phyloP scores from a whole-genome alignment of 83 land plant species.

The Picea mariana region DNA sequence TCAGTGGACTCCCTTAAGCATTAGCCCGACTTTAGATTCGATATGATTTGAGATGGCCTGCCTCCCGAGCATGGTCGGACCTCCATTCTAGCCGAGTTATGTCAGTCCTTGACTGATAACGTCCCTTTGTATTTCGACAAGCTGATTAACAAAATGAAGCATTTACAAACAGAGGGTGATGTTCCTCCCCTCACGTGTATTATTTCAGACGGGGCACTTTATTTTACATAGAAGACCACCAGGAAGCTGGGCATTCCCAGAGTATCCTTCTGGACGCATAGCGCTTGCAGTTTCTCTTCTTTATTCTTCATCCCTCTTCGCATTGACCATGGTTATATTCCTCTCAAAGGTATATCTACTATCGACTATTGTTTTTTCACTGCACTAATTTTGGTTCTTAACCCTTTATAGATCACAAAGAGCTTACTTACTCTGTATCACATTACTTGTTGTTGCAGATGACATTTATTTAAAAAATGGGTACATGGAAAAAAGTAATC shows the following conservation, averaged over 20 bases:
- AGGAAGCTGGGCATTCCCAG: slow-evolving; percentile 16
- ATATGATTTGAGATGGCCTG: slow-evolving; percentile 29
- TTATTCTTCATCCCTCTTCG: slow-evolving; percentile 15
- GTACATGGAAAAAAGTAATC: slow-evolving; percentile 10
- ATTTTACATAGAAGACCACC: slow-evolving; percentile 18
- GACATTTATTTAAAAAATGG: slow-evolving; percentile 15
- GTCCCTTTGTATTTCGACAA: not conserved
- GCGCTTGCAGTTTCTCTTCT: slow-evolving; percentile 21
- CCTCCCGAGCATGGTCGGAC: not conserved
- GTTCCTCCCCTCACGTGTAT: slow-evolving; percentile 20
- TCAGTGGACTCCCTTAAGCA: too few relatives aligned
- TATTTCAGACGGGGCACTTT: slow-evolving; percentile 15
- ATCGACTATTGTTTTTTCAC: not conserved
- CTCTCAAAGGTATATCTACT: slow-evolving; percentile 14
- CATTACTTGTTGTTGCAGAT: not conserved
- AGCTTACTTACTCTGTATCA: not conserved
- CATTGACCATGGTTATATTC: slow-evolving; percentile 4
- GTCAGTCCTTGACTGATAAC: not conserved
- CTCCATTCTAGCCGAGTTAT: not conserved
- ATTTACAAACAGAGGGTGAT: not conserved
- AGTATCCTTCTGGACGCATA: slow-evolving; percentile 16
- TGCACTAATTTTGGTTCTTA: too few relatives aligned
- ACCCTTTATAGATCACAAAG: too few relatives aligned
- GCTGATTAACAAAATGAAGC: not conserved
- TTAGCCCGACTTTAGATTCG: slow-evolving; percentile 8